A percentile compares a stretch with the other conserved stretches of the same genome.
Conservation (phyloP, 495 filamentous ascomycete genomes). For the Annulohypoxylon nitens region DNA sequence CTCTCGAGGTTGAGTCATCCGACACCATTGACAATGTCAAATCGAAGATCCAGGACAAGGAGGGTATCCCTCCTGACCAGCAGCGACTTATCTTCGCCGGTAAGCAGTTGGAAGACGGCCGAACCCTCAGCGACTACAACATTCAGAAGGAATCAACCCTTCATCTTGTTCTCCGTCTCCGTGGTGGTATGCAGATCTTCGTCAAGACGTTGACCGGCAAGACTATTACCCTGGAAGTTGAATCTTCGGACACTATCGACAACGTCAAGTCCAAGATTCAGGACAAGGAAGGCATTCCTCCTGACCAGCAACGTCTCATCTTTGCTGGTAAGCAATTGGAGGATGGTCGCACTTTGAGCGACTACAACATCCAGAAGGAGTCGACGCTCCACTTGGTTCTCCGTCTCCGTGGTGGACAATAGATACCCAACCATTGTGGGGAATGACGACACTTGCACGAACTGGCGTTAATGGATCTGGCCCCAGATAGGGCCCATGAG, state of each 20-base stretch:
- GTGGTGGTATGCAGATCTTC: slow-evolving; percentile 98
- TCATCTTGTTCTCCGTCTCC: slow-evolving; percentile 94
- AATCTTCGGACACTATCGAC: slow-evolving; percentile 90
- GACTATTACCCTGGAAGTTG: slow-evolving; percentile 92
- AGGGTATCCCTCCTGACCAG: slow-evolving; percentile 98
- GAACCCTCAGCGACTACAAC: slow-evolving; percentile 98
- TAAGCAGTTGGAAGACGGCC: slow-evolving; percentile 81
- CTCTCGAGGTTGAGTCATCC: slow-evolving; percentile 87
- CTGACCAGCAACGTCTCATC: slow-evolving; percentile 90
- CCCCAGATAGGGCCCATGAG: slow-evolving; percentile 27
- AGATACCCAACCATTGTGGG: slow-evolving; percentile 47
- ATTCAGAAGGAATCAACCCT: slow-evolving; percentile 99
- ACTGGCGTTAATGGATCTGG: slow-evolving; percentile 43
- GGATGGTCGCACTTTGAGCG: slow-evolving; percentile 83
- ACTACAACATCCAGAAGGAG: slow-evolving; percentile 97
- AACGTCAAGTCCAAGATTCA: slow-evolving; percentile 95
- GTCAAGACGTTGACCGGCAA: slow-evolving; percentile 95
- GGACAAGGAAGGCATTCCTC: slow-evolving; percentile 92
- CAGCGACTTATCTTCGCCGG: slow-evolving; percentile 99
- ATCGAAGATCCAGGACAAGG: slow-evolving; percentile 97
- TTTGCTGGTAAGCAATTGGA: slow-evolving; percentile 94
- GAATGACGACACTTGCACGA: slow-evolving; percentile 46
- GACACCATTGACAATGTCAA: slow-evolving; percentile 98
- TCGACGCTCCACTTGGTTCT: slow-evolving; percentile 89
- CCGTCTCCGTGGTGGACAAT: slow-evolving; percentile 87